Evolutionary conservation across 2,329 filamentous ascomycete genomes (phyloP).

Genomic region (Aspergillus fumigatiaffinis): DNA sequence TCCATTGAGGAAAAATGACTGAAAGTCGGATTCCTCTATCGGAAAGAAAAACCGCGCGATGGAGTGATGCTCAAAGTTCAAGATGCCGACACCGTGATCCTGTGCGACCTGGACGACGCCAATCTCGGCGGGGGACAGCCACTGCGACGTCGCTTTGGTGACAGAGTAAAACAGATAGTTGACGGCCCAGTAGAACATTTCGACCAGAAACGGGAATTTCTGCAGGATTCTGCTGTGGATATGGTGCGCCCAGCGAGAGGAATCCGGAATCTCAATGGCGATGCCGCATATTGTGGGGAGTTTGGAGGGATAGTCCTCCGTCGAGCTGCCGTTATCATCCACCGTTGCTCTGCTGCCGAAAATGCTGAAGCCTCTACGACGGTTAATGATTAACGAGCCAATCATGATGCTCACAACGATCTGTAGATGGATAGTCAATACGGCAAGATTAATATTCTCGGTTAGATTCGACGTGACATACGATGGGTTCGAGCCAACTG

Average conservation of each 20-base stretch:
- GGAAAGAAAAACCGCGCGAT: constrained; percentile 39
- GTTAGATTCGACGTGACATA: constrained; percentile 20
- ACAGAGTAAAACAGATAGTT: constrained; percentile 62
- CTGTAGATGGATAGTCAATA: constrained; percentile 23
- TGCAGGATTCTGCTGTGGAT: constrained; percentile 61
- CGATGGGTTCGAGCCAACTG: constrained; percentile 33
- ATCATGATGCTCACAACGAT: constrained; percentile 51
- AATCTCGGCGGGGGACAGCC: constrained; percentile 48
- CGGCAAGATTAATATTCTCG: background rate
- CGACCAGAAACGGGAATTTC: constrained; percentile 65
- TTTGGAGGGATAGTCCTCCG: constrained; percentile 4
- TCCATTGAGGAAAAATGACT: constrained; percentile 43
- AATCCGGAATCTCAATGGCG: constrained; percentile 53
- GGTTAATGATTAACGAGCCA: constrained; percentile 47
- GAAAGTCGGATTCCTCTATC: constrained; percentile 42
- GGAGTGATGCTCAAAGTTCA: constrained; percentile 42
- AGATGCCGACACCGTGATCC: constrained; percentile 41
- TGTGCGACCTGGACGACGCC: constrained; percentile 47
- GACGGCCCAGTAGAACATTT: constrained; percentile 71
- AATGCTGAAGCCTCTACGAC: constrained; percentile 44
- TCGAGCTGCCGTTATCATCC: constrained; percentile 1
- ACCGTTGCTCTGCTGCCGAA: constrained; percentile 24
- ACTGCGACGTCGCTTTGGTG: constrained; percentile 51
- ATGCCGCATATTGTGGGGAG: constrained; percentile 40
- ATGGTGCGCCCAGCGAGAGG: constrained; percentile 57